phyloP scores from a whole-genome alignment of 2,329 filamentous ascomycete genomes.

The Scedosporium boydii region DNA sequence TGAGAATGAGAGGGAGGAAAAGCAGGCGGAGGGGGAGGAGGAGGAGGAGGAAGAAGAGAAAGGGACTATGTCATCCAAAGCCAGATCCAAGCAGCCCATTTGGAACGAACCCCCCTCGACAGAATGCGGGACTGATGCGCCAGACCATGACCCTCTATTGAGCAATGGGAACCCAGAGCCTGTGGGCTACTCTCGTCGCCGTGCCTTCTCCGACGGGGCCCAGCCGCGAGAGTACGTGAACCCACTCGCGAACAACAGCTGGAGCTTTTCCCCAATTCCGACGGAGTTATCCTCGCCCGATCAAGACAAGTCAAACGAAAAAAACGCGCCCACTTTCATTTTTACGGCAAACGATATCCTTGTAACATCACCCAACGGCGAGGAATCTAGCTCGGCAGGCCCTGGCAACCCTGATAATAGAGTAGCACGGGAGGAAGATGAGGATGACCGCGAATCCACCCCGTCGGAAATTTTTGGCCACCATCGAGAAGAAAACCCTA shows the following conservation, averaged over 20 bases:
- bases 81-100: not conserved
- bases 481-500: not conserved
- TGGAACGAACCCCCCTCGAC: not conserved
- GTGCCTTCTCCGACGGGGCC: conserved; percentile 49
- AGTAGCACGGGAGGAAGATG: not conserved
- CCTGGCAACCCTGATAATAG: not conserved
- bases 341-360: not conserved
- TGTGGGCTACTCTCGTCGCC: conserved; percentile 14
- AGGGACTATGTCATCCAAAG: not conserved
- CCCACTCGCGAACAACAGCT: conserved; percentile 50
- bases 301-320: not conserved
- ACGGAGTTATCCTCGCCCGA: not conserved
- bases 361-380: not conserved
- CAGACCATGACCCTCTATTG: not conserved
- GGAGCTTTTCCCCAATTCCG: conserved; percentile 37
- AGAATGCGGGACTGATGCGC: not conserved
- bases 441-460: not conserved
- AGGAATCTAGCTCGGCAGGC: not conserved
- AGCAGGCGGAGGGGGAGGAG: not conserved
- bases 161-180: not conserved
- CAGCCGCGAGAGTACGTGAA: conserved; percentile 32
- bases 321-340: not conserved
- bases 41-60: not conserved
- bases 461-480: not conserved
- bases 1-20: not conserved